phyloP scores from a whole-genome alignment of 495 filamentous ascomycete genomes.

The Aspergillus haitiensis region DNA sequence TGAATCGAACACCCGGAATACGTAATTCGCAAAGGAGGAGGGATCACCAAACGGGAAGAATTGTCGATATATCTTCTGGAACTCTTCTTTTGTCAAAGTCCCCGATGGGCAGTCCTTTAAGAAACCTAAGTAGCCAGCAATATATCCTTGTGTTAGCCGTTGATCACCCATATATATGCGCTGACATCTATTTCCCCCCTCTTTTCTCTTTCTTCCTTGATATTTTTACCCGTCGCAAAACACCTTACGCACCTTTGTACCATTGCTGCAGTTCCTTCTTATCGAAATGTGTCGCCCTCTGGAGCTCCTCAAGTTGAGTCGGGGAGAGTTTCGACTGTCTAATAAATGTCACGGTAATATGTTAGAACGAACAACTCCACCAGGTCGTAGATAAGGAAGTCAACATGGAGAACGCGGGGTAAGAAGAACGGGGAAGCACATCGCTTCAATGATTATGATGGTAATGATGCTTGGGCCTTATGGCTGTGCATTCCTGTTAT shows the following conservation, averaged over 20 bases:
- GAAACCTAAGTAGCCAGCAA: slow-evolving; percentile 63
- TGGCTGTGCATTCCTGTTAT: slow-evolving; percentile 1
- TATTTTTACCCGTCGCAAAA: not conserved
- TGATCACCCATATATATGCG: not conserved
- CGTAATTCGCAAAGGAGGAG: slow-evolving; percentile 95
- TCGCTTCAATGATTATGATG: not conserved
- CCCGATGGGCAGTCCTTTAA: slow-evolving; percentile 96
- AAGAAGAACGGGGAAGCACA: not conserved
- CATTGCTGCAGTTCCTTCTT: slow-evolving; percentile 99
- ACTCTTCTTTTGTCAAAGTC: slow-evolving; percentile 95
- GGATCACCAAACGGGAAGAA: slow-evolving; percentile 99
- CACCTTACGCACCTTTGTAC: slow-evolving; percentile 79
- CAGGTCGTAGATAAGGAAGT: not conserved
- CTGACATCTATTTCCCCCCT: not conserved
- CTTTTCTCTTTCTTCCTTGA: not conserved
- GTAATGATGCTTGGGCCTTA: not conserved
- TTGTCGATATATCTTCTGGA: slow-evolving; percentile 99
- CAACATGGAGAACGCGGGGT: not conserved
- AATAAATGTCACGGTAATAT: not conserved
- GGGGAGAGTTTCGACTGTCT: slow-evolving; percentile 95
- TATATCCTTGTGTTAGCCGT: slow-evolving; percentile 3
- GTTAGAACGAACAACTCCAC: slow-evolving; percentile 3
- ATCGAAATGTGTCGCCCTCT: slow-evolving; percentile 96
- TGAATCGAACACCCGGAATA: slow-evolving; percentile 98
- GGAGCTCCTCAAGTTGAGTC: slow-evolving; percentile 90